These are phyloP conservation scores for Lophiotrema nucula DNA, from an alignment of 495 filamentous ascomycete genomes.

Conservation along the genomic window DNA sequence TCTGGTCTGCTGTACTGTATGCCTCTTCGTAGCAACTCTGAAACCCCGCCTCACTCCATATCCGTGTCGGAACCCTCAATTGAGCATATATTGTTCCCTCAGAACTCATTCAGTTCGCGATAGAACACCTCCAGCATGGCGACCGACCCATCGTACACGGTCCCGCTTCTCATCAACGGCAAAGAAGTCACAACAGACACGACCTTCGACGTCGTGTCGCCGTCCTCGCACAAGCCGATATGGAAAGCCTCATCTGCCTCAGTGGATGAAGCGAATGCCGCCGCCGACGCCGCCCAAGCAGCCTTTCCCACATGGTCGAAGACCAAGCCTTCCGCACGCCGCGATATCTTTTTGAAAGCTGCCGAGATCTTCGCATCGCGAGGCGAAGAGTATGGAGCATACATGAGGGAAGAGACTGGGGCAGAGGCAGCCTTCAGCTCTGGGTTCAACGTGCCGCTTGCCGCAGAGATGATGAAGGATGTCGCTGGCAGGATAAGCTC, in stretches of 20 bases:
- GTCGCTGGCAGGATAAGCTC: slow-evolving; percentile 64
- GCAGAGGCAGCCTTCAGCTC: slow-evolving; percentile 41
- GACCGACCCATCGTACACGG: slow-evolving; percentile 34
- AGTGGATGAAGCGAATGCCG: slow-evolving; percentile 58
- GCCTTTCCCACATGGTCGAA: slow-evolving; percentile 73
- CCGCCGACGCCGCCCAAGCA: slow-evolving; percentile 62
- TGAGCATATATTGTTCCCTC: too few relatives aligned
- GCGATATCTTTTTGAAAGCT: slow-evolving; percentile 69
- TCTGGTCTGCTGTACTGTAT: too few relatives aligned
- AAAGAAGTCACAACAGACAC: slow-evolving; percentile 58
- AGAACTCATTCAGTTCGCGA: too few relatives aligned
- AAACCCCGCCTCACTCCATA: too few relatives aligned
- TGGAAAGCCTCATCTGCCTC: slow-evolving; percentile 63
- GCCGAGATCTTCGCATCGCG: slow-evolving; percentile 64
- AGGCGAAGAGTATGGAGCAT: slow-evolving; percentile 60
- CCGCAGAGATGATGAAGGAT: slow-evolving; percentile 64
- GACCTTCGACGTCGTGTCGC: slow-evolving; percentile 67
- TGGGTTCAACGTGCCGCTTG: slow-evolving; percentile 58
- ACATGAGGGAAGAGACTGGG: slow-evolving; percentile 70
- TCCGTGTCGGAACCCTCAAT: too few relatives aligned
- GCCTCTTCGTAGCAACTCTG: too few relatives aligned
- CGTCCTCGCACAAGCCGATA: slow-evolving; percentile 59
- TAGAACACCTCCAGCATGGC: too few relatives aligned
- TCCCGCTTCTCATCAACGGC: slow-evolving; percentile 75
- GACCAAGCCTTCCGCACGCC: slow-evolving; percentile 58